Evolutionary conservation across 176 grass and related monocot genomes (phyloP).

Genomic region (sorghum (Sorghum bicolor)): Sorghum_bicolor_NCBIv3 NC_012871.2:57414001-57414500

Average conservation of each 20-base stretch:
- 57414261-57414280: constrained; percentile 75
- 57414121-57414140: constrained; percentile 47
- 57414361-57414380: constrained; percentile 65
- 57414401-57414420: constrained; percentile 58
- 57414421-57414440: constrained; percentile 41
- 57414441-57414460: constrained; percentile 71
- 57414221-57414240: constrained; percentile 60
- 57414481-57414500: constrained; percentile 84
- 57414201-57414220: constrained; percentile 56
- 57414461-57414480: constrained; percentile 82
- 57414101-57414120: constrained; percentile 70
- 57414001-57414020: constrained; percentile 76
- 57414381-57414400: constrained; percentile 80
- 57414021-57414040: constrained; percentile 63
- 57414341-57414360: constrained; percentile 77
- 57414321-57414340: constrained; percentile 65
- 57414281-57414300: constrained; percentile 75
- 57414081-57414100: constrained; percentile 58
- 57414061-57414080: constrained; percentile 80
- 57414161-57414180: constrained; percentile 92
- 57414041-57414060: constrained; percentile 53
- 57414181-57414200: constrained; percentile 54
- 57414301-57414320: constrained; percentile 71
- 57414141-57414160: constrained; percentile 67
- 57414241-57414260: constrained; percentile 75